phyloP scores from a whole-genome alignment of 495 filamentous ascomycete genomes.

The Thermochaetoides thermophila region DNA sequence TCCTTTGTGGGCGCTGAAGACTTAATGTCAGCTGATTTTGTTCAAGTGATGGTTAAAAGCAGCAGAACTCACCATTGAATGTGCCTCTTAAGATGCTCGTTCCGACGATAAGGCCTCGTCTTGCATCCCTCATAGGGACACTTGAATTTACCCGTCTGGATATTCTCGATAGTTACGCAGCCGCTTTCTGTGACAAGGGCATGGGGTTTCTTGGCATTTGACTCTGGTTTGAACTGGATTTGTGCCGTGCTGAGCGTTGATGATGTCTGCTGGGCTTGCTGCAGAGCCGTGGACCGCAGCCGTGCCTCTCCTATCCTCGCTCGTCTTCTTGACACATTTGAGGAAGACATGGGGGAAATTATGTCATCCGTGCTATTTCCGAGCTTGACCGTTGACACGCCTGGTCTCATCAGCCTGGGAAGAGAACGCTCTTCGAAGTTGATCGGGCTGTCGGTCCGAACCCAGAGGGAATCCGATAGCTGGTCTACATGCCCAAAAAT shows the following conservation, averaged over 20 bases:
- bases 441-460: slow-evolving; percentile 12
- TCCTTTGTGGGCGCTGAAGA: not conserved
- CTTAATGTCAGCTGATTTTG: not conserved
- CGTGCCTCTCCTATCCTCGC: slow-evolving; percentile 17
- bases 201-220: slow-evolving; percentile 1
- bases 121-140: slow-evolving; percentile 15
- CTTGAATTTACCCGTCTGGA: slow-evolving; percentile 7
- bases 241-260: not conserved
- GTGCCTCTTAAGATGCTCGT: slow-evolving; percentile 53
- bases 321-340: slow-evolving; percentile 2
- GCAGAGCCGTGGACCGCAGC: slow-evolving; percentile 21
- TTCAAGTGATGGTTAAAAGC: not conserved
- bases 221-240: not conserved
- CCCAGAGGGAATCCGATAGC: slow-evolving; percentile 9
- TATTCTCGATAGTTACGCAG: slow-evolving; percentile 11
- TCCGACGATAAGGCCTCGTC: slow-evolving; percentile 37
- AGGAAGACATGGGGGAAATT: not conserved
- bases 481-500: slow-evolving; percentile 1
- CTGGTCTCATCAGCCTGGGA: not conserved
- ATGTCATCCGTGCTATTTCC: slow-evolving; percentile 1
- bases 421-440: slow-evolving; percentile 6
- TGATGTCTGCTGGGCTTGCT: slow-evolving; percentile 12
- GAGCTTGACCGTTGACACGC: not conserved
- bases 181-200: not conserved
- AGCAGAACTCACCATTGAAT: slow-evolving; percentile 32